Evolutionary conservation across 1,284 basidiomycete species (phyloP).

Genomic region (Leccinum solheimii): DNA sequence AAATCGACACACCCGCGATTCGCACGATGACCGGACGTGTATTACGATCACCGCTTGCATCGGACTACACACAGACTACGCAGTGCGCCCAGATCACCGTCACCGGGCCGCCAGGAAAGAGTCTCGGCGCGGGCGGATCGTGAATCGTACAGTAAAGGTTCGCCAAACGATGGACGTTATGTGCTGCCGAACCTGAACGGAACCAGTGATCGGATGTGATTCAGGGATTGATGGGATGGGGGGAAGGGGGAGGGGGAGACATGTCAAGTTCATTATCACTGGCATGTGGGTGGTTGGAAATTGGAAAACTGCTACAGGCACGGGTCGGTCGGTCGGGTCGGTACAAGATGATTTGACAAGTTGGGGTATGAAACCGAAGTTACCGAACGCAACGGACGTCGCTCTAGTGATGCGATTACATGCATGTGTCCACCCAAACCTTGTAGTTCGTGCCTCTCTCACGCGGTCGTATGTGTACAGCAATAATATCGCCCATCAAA

Average conservation of each 20-base stretch:
- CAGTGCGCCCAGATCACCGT: background rate
- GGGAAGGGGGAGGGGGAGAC: background rate
- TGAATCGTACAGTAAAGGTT: background rate
- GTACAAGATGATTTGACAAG: background rate
- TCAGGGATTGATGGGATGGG: background rate
- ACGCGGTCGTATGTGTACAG: background rate
- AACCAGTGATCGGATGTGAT: background rate
- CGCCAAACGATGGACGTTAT: background rate
- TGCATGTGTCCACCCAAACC: background rate
- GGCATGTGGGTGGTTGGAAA: background rate
- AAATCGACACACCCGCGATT: background rate
- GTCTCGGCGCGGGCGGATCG: background rate
- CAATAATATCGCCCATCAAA: background rate
- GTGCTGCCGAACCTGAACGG: background rate
- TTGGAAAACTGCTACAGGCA: background rate
- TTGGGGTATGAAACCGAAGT: background rate
- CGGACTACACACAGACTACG: background rate
- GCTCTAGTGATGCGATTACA: background rate
- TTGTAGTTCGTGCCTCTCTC: background rate
- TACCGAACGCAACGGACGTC: background rate
- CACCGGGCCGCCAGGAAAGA: background rate
- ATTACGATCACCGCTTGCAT: background rate
- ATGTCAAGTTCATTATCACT: background rate
- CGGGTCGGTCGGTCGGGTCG: background rate
- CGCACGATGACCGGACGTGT: background rate